Conservation (phyloP, 2,329 filamentous ascomycete species). For the Aspergillus tanneri region DNA sequence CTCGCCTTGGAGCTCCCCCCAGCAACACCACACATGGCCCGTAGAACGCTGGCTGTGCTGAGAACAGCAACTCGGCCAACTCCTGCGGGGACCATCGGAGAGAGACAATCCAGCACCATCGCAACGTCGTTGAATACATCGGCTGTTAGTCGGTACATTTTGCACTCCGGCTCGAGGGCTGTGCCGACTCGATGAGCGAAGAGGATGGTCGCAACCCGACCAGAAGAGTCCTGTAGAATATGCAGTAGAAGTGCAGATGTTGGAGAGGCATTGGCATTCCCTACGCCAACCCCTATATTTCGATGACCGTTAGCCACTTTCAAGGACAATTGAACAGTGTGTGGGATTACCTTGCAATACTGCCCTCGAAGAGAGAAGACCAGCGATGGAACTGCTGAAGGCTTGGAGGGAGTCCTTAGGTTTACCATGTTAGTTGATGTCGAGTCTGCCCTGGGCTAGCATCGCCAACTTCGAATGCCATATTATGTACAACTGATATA, state of each 20-base stretch:
- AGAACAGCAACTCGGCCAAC: conserved; percentile 56
- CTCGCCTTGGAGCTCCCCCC: conserved; percentile 88
- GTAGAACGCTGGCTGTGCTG: conserved; percentile 60
- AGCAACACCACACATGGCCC: conserved; percentile 80
- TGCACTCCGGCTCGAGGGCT: conserved; percentile 84
- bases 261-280: conserved; percentile 73
- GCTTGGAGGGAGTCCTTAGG: conserved; percentile 43
- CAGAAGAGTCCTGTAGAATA: conserved; percentile 77
- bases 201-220: conserved; percentile 77
- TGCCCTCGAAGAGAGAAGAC: conserved; percentile 73
- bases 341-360: conserved; percentile 66
- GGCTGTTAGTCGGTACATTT: conserved; percentile 81
- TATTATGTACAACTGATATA: not conserved
- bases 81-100: conserved; percentile 66
- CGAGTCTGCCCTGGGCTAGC: not conserved
- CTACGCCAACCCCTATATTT: conserved; percentile 70
- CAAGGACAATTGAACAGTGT: not conserved
- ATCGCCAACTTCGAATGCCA: not conserved
- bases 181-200: conserved; percentile 82
- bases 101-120: conserved; percentile 81
- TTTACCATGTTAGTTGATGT: not conserved
- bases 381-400: conserved; percentile 44
- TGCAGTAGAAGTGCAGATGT: conserved; percentile 79
- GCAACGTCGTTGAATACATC: conserved; percentile 86
- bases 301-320: not conserved